Conservation (phyloP, 2,329 filamentous ascomycete genomes). For the Venturia asperata region DNA sequence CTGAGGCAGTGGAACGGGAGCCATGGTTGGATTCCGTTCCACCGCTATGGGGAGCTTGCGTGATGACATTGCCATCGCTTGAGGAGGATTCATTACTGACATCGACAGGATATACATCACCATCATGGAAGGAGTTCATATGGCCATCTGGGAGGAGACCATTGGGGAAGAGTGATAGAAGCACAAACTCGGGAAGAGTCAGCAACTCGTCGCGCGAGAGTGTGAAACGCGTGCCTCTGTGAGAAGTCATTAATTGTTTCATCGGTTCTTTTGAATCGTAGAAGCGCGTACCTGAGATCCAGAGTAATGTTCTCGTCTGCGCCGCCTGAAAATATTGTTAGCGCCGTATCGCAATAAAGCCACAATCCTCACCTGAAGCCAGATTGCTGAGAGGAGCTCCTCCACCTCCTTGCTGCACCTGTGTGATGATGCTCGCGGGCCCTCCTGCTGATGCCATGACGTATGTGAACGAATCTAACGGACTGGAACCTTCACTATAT, state of each 20-base stretch:
- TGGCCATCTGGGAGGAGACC: conserved; percentile 96
- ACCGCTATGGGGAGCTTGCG: conserved; percentile 13
- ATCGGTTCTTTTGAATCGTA: neutral
- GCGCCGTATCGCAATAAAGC: conserved; percentile 8
- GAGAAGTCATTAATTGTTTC: conserved; percentile 23
- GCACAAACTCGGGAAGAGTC: conserved; percentile 92
- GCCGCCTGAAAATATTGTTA: conserved; percentile 53
- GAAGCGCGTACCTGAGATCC: conserved; percentile 68
- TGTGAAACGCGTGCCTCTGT: conserved; percentile 84
- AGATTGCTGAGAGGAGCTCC: conserved; percentile 72
- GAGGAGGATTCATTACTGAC: conserved; percentile 53
- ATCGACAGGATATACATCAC: conserved; percentile 93
- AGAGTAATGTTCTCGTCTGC: conserved; percentile 92
- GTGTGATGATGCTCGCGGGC: conserved; percentile 96
- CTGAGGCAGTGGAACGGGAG: conserved; percentile 6
- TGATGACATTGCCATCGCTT: conserved; percentile 15
- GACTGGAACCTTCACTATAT: conserved; percentile 91
- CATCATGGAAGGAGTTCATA: conserved; percentile 85
- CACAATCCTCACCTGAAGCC: conserved; percentile 53
- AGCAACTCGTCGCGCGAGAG: conserved; percentile 91
- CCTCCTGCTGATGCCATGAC: conserved; percentile 97
- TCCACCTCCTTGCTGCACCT: conserved; percentile 85
- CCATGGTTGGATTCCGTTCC: neutral
- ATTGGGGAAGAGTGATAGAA: conserved; percentile 96
- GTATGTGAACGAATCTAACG: conserved; percentile 86